A percentile compares a stretch with the other conserved stretches of the same genome.
These are phyloP conservation scores for Sclerotinia minor DNA, from an alignment of 2,329 filamentous ascomycete genomes.

Conservation along the genomic window DNA sequence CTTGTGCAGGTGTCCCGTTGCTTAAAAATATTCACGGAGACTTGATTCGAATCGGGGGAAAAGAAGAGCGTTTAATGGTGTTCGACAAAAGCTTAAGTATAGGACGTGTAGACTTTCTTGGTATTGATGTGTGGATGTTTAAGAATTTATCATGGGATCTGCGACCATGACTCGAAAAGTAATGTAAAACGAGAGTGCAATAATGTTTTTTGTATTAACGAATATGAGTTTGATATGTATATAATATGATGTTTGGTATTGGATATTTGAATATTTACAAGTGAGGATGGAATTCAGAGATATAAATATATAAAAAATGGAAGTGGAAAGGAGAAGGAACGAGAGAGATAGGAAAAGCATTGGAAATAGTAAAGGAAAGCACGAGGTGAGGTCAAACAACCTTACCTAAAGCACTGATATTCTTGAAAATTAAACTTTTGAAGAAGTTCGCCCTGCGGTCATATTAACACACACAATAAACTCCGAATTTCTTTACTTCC, in stretches of 20 bases:
- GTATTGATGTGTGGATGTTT: too few relatives aligned
- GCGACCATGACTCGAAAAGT: not conserved
- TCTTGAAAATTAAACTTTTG: not conserved
- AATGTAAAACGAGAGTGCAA: not conserved
- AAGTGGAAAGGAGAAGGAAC: not conserved
- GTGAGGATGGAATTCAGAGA: not conserved
- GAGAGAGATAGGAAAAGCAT: not conserved
- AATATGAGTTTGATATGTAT: not conserved
- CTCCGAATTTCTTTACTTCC: not conserved
- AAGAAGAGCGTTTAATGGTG: too few relatives aligned
- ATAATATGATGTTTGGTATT: not conserved
- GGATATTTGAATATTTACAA: not conserved
- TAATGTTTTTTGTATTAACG: not conserved
- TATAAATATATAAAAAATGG: not conserved
- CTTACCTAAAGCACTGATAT: too few relatives aligned
- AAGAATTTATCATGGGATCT: too few relatives aligned
- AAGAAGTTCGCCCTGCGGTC: accelerated
- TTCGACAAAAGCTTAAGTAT: too few relatives aligned
- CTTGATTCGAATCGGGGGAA: too few relatives aligned
- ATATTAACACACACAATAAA: not conserved
- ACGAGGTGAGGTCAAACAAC: not conserved
- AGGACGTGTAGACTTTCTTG: too few relatives aligned
- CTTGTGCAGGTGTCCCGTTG: too few relatives aligned
- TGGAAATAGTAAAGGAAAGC: not conserved
- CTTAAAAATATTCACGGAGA: too few relatives aligned